Percentiles rank a stretch among this genome's conserved stretches.
phyloP scores from a whole-genome alignment of 495 filamentous ascomycete genomes.

The Beverwykella pulmonaria region DNA sequence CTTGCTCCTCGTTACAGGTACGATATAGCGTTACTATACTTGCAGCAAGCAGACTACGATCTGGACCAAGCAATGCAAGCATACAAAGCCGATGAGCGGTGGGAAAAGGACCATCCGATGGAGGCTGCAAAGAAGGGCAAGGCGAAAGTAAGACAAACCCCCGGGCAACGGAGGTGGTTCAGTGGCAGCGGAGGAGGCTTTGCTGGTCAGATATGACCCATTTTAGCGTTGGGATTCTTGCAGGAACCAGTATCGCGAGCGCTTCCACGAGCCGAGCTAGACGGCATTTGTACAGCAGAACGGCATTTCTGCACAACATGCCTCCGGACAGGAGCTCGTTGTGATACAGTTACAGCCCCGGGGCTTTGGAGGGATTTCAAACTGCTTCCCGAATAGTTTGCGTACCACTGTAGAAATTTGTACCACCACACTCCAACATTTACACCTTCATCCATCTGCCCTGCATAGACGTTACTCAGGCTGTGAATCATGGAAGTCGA shows the following conservation, averaged over 20 bases:
- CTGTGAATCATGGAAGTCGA: not conserved
- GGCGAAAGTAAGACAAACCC: constrained; percentile 20
- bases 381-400: not conserved
- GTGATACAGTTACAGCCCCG: not conserved
- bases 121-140: constrained; percentile 48
- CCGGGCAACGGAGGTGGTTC: constrained; percentile 27
- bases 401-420: not conserved
- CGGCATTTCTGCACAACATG: not conserved
- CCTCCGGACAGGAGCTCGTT: not conserved
- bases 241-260: not conserved
- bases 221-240: not conserved
- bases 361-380: not conserved
- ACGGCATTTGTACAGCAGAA: not conserved
- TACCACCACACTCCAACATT: not conserved
- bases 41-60: constrained; percentile 67
- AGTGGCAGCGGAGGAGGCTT: constrained; percentile 34
- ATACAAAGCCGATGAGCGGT: constrained; percentile 67
- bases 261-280: not conserved
- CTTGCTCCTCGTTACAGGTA: constrained; percentile 55
- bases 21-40: constrained; percentile 70
- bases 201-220: constrained; percentile 29
- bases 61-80: constrained; percentile 61
- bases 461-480: not conserved
- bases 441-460: too few species aligned
- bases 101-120: constrained; percentile 71